These are phyloP conservation scores for Obelidium mucronatum DNA, from an alignment of 192 early-diverging fungal species.

Conservation along the genomic window DNA sequence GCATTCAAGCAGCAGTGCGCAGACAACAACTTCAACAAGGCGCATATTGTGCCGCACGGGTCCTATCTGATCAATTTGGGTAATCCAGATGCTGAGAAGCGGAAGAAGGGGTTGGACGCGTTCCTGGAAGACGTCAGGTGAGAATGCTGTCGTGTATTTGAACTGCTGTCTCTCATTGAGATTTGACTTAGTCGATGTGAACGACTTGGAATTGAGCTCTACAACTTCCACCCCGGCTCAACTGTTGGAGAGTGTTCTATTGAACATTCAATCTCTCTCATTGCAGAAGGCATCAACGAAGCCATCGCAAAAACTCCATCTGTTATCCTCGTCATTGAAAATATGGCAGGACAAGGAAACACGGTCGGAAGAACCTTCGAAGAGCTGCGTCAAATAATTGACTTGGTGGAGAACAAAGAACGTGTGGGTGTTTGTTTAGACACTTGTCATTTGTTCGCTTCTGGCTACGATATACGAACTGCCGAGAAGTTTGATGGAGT, in stretches of 20 bases:
- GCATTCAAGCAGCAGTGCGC: constrained; percentile 37
- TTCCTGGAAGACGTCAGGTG: constrained; percentile 60
- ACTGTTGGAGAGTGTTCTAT: constrained; percentile 44
- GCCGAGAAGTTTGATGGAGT: constrained; percentile 48
- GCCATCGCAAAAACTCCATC: constrained; percentile 45
- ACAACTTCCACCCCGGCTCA: constrained; percentile 61
- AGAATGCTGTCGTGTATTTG: background rate
- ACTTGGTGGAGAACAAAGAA: constrained; percentile 51
- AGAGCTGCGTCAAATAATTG: constrained; percentile 54
- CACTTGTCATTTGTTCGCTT: constrained; percentile 66
- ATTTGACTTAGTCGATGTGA: constrained; percentile 49
- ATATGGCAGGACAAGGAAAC: constrained; percentile 62
- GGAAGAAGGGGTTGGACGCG: constrained; percentile 48
- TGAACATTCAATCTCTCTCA: constrained; percentile 46
- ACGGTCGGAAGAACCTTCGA: constrained; percentile 56
- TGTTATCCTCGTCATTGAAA: constrained; percentile 60
- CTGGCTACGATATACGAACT: constrained; percentile 64
- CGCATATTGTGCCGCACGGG: constrained; percentile 58
- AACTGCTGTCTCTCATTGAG: background rate
- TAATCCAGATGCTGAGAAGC: constrained; percentile 53
- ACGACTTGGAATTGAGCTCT: constrained; percentile 52
- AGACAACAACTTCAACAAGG: constrained; percentile 31
- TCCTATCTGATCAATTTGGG: constrained; percentile 64
- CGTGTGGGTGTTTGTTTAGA: constrained; percentile 68
- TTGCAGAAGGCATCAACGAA: constrained; percentile 57